phyloP scores from a whole-genome alignment of 495 filamentous ascomycete species.

The Penicillium pulvis region DNA sequence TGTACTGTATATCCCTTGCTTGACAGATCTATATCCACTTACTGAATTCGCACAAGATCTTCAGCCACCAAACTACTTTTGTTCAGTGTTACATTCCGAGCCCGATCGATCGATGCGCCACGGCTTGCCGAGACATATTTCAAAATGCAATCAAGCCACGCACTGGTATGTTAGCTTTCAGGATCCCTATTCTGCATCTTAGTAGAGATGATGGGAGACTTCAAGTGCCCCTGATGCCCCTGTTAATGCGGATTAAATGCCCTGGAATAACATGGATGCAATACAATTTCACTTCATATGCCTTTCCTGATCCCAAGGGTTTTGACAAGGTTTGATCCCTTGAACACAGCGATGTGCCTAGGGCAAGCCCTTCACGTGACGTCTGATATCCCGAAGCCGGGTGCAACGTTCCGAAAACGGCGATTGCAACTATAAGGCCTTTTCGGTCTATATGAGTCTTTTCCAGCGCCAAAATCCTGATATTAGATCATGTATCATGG shows the following conservation, averaged over 20 bases:
- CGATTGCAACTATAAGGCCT: constrained; percentile 14
- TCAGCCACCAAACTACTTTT: neutral
- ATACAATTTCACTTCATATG: neutral
- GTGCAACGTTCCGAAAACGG: constrained; percentile 34
- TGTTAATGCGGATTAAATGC: neutral
- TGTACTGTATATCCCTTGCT: constrained; percentile 11
- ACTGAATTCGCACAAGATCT: constrained; percentile 1
- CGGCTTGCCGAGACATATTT: neutral
- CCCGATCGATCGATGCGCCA: neutral
- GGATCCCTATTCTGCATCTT: neutral
- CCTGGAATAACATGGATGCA: neutral
- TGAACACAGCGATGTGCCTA: constrained; percentile 7
- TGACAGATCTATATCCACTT: constrained; percentile 12
- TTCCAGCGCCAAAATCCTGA: neutral
- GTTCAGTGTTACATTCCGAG: constrained; percentile 14
- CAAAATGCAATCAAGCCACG: neutral
- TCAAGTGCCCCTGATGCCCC: neutral
- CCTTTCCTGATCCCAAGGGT: neutral
- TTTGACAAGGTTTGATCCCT: neutral
- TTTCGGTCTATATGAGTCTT: neutral
- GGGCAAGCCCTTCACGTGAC: constrained; percentile 25
- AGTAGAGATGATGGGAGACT: neutral
- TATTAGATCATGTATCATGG: constrained; percentile 1
- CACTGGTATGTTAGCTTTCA: neutral
- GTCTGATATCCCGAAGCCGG: neutral